phyloP scores from a whole-genome alignment of 2,329 filamentous ascomycete species.

The Phoma herbarum region DNA sequence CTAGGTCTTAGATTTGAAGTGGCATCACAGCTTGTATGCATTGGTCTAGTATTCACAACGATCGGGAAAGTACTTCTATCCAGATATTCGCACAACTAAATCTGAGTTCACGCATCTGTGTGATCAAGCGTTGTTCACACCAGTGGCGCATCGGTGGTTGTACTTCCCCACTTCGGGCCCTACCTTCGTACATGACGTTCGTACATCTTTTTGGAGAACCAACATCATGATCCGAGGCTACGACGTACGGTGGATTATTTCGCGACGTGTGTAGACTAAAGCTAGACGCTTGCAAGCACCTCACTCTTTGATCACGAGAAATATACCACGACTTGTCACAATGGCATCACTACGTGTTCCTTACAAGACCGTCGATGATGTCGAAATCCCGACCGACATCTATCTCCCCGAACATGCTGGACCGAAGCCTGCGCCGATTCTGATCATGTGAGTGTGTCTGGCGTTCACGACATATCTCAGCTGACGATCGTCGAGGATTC shows the following conservation, averaged over 20 bases:
- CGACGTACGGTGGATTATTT: background rate
- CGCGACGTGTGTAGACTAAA: background rate
- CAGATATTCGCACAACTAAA: background rate
- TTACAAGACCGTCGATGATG: conserved; percentile 18
- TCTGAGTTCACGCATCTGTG: background rate
- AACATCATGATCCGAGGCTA: background rate
- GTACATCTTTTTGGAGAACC: conserved; percentile 2
- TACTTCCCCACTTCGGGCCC: conserved; percentile 9
- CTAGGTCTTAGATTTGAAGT: no score
- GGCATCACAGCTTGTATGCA: background rate
- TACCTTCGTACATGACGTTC: conserved; percentile 7
- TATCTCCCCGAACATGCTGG: conserved; percentile 10
- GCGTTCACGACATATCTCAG: no score
- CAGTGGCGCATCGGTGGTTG: background rate
- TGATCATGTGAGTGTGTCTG: conserved; percentile 18
- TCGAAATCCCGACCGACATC: conserved; percentile 25
- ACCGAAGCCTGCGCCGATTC: conserved; percentile 1
- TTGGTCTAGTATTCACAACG: background rate
- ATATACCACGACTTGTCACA: background rate
- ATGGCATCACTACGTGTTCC: conserved; percentile 15
- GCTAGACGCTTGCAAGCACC: background rate
- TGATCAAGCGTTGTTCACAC: background rate
- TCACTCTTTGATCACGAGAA: background rate
- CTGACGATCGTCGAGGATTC: conserved; percentile 9
- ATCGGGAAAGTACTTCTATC: background rate